Conservation (phyloP, 192 early-diverging fungal species). For the Geranomyces variabilis region DNA sequence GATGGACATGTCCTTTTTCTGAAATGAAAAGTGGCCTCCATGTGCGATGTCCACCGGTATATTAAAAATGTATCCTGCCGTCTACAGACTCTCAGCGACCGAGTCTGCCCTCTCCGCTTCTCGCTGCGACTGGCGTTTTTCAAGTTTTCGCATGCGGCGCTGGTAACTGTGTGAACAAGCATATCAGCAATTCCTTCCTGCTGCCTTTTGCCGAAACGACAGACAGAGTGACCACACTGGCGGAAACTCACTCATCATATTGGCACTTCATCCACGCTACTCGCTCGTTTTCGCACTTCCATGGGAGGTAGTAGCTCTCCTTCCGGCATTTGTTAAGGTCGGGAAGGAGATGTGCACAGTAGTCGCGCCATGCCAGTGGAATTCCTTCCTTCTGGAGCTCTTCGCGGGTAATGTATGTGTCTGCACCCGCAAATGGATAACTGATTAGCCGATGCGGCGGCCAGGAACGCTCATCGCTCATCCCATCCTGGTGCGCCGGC, state of each 20-base stretch:
- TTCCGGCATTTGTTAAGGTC: conserved; percentile 90
- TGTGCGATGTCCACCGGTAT: conserved; percentile 1
- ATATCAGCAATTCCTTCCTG: not conserved
- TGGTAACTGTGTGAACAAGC: conserved; percentile 24
- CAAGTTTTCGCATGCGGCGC: conserved; percentile 34
- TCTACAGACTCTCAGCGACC: not conserved
- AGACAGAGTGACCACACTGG: not conserved
- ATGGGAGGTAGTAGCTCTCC: conserved; percentile 84
- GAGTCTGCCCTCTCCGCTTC: conserved; percentile 12
- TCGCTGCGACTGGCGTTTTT: conserved; percentile 25
- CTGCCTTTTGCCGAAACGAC: not conserved
- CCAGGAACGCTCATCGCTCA: not conserved
- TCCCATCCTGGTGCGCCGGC: not conserved
- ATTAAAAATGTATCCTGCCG: not conserved
- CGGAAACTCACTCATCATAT: conserved; percentile 77
- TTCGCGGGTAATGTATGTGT: conserved; percentile 84
- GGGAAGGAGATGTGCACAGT: conserved; percentile 89
- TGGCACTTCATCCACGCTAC: conserved; percentile 93
- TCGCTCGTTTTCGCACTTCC: conserved; percentile 90
- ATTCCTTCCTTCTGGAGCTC: conserved; percentile 84
- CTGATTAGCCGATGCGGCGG: not conserved
- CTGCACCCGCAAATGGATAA: conserved; percentile 34
- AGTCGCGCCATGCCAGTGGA: conserved; percentile 88
- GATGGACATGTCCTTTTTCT: too few relatives aligned
- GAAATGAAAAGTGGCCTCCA: too few relatives aligned